phyloP scores from a whole-genome alignment of 805 yeast genomes.

The Wickerhamiella nectarea region DNA sequence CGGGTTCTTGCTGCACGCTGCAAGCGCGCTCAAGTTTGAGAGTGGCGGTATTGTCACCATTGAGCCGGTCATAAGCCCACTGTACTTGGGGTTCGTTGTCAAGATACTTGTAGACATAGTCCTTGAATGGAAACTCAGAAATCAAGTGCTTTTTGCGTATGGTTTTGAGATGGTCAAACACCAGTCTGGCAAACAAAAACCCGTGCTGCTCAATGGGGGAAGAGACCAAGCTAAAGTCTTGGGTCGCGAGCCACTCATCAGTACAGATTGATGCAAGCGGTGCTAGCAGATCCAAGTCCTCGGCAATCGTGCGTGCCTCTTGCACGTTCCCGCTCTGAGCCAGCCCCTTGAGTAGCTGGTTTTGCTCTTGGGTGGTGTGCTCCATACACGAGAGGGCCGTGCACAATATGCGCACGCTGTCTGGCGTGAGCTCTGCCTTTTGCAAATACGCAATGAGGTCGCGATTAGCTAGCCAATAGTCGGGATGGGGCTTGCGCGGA shows the following conservation, averaged over 20 bases:
- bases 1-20: neutral
- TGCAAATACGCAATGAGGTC: neutral
- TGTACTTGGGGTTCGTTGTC: neutral
- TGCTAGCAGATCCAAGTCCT: neutral
- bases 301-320: conserved; percentile 1
- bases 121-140: neutral
- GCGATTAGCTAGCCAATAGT: conserved; percentile 4
- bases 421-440: neutral
- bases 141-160: neutral
- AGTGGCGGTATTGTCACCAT: neutral
- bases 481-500: neutral
- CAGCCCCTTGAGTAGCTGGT: neutral
- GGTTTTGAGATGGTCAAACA: conserved; percentile 3
- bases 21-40: neutral
- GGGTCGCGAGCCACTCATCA: conserved; percentile 1
- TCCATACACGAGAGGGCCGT: neutral
- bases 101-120: neutral
- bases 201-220: neutral
- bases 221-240: neutral
- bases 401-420: neutral
- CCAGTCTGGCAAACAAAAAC: conserved; percentile 3
- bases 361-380: neutral
- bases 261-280: conserved; percentile 2
- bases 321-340: neutral
- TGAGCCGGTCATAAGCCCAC: conserved; percentile 2